Base-by-base conservation (phyloP, 208 protist genomes). In the Naegleria gruberi region DNA sequence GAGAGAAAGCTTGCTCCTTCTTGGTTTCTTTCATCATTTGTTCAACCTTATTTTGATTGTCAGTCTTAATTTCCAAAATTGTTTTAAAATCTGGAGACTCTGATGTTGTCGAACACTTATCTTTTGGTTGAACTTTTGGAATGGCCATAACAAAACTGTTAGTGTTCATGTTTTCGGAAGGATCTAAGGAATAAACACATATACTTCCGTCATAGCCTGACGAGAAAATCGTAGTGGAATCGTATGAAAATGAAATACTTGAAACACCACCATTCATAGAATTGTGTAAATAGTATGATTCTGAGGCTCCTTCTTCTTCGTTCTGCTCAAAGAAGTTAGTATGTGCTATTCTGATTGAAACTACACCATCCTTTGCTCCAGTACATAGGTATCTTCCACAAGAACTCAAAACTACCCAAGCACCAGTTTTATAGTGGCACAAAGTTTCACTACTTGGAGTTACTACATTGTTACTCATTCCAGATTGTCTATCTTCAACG, bases 1-100 rank as follows among this genome's bases (percentile, higher is more conserved):
- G 7, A 37, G 86, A 55, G n/a, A 91, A 46, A 26, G 93, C 43
- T 43, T 57, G 41, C 47, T 55, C 87, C 74, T 81, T 91, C 87
- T 82, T 44, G 42, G 43, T 55, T 87, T 87, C 83, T 30, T 87
- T 87, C 12, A 87, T 15, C 6, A 87, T 23, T 15, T 17, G 12
- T 41, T 87, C 44, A 19, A 87, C 1, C 23, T 55, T 87, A 4
- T 55, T 55, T 55, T 55, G 83, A 5, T 51, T 41, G 1, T 55
- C 30, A 0, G 0, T 40, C 12, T 87, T 87, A 15, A 55, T n/a
- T 10, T 87, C 83, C 37, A 55, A 5, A n/a, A 87, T 55, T 5
- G 83, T 87, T 30, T 30, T 34, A 40, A 30, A 6, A 41, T 46
- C 44, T 30, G 26, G 30, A 55, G 17, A 46, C 37, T 87, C 83